Conservation (phyloP, 306 rosid species). For the Cajanus cajan region DNA sequence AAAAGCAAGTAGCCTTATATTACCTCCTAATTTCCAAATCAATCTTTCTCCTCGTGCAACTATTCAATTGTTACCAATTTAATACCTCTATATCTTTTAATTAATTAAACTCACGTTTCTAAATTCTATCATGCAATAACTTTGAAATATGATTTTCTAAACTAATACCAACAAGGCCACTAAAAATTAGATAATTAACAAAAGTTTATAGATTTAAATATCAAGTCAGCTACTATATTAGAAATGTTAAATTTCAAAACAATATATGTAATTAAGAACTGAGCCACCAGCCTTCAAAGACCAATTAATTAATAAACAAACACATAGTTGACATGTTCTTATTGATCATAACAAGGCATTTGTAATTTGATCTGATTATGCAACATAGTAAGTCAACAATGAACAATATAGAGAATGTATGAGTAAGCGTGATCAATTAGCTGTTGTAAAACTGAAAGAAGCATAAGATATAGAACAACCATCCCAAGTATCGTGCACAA, state of each 20-base stretch:
- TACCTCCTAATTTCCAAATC: no score
- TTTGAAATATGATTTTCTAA: background rate
- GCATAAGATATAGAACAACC: slow-evolving; percentile 41
- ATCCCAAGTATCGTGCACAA: slow-evolving; percentile 45
- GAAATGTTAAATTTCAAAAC: background rate
- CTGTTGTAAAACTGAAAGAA: slow-evolving; percentile 33
- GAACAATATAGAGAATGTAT: background rate
- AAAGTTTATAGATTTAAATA: background rate
- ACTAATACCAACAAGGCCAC: background rate
- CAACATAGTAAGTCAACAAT: background rate
- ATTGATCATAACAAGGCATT: background rate
- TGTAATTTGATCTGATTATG: background rate
- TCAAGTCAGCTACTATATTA: background rate
- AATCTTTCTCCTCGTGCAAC: no score
- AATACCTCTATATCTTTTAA: no score
- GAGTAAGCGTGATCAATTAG: background rate
- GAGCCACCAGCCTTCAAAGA: background rate
- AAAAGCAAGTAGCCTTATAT: no score
- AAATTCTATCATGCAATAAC: no score
- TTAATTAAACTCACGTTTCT: no score
- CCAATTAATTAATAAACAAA: background rate
- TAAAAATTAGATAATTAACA: background rate
- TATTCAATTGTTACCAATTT: no score
- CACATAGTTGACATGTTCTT: background rate
- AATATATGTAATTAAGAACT: background rate